phyloP scores from a whole-genome alignment of 225 moss, liverwort and hornwort genomes.

The Bryoerythrophyllum caledonicum region DNA sequence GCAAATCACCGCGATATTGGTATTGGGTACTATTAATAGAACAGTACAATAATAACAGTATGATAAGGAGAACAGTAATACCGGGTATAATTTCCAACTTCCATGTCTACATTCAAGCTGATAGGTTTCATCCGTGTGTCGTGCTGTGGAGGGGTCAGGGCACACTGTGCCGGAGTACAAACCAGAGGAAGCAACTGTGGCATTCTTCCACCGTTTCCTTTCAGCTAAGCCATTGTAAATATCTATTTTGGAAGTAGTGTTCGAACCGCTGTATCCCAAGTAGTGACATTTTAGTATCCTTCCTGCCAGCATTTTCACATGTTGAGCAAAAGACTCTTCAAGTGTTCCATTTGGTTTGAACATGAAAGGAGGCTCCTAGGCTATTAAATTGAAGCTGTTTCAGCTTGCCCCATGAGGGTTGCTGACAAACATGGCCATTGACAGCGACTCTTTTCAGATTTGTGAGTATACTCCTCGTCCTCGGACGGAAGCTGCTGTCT shows the following conservation, averaged over 20 bases:
- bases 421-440: background rate
- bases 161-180: slow-evolving; percentile 96
- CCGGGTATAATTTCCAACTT: background rate
- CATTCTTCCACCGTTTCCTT: slow-evolving; percentile 74
- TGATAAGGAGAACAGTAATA: too few relatives aligned
- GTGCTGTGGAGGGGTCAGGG: slow-evolving; percentile 68
- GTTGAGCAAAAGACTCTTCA: background rate
- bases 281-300: background rate
- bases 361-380: background rate
- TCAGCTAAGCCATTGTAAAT: slow-evolving; percentile 50
- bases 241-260: background rate
- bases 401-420: background rate
- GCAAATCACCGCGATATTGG: too few relatives aligned
- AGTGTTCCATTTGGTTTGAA: too few relatives aligned
- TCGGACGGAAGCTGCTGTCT: too few relatives aligned
- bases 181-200: slow-evolving; percentile 68
- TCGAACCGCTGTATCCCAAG: background rate
- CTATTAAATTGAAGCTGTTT: background rate
- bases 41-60: too few relatives aligned
- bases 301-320: background rate
- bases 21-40: too few relatives aligned
- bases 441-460: background rate
- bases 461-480: background rate
- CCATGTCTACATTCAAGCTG: too few relatives aligned
- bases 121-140: slow-evolving; percentile 2